phyloP scores from a whole-genome alignment of 2,329 filamentous ascomycete species.

The Aspergillus jensenii region DNA sequence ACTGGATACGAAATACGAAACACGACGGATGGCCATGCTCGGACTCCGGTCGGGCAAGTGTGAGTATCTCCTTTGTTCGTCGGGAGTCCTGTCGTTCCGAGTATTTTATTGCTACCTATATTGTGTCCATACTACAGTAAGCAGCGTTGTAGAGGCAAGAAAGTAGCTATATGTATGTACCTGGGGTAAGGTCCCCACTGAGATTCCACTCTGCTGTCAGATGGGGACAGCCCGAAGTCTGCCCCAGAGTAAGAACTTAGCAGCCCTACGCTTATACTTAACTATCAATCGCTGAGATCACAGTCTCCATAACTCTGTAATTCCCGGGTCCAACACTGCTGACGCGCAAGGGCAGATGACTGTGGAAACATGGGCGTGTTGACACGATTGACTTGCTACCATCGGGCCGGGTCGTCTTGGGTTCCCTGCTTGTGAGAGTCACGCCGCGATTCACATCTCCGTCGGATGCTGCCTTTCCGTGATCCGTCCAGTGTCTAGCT shows the following conservation, averaged over 20 bases:
- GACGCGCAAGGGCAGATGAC: neutral
- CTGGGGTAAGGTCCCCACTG: neutral
- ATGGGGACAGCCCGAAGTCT: neutral
- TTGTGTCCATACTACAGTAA: neutral
- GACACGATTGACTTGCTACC: neutral
- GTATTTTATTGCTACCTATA: neutral
- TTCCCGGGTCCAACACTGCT: too few relatives aligned
- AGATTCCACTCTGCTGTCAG: neutral
- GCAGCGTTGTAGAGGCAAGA: neutral
- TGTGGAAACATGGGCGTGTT: neutral
- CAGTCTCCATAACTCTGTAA: too few relatives aligned
- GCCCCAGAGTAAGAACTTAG: neutral
- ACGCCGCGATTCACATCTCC: neutral
- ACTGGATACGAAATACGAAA: neutral
- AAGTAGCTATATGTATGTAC: neutral
- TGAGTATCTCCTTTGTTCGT: neutral
- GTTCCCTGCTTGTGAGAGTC: slow-evolving; percentile 3
- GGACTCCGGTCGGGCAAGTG: neutral
- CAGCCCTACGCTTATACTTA: neutral
- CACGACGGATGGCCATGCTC: neutral
- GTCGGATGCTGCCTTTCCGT: slow-evolving; percentile 8
- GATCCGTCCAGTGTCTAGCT: neutral
- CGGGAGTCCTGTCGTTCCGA: neutral
- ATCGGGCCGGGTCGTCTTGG: slow-evolving; percentile 5
- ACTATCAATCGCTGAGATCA: too few relatives aligned